phyloP scores from a whole-genome alignment of 805 yeast genomes.

The Wickerhamomyces alni region DNA sequence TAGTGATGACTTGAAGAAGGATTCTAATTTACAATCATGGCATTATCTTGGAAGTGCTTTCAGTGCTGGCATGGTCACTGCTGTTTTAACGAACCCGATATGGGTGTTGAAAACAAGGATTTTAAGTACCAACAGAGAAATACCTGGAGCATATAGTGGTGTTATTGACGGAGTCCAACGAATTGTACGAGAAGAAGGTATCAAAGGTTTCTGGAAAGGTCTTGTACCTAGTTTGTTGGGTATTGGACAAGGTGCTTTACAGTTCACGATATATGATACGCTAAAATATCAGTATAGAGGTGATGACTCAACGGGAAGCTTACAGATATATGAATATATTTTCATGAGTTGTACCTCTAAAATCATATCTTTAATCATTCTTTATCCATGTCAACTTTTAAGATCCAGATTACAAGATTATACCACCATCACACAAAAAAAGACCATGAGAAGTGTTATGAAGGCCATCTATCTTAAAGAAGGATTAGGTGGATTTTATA shows the following conservation, averaged over 20 bases:
- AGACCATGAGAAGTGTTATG: slow-evolving; percentile 28
- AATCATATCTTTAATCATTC: slow-evolving; percentile 53
- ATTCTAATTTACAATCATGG: slow-evolving; percentile 32
- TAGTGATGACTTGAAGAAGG: slow-evolving; percentile 16
- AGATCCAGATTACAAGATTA: slow-evolving; percentile 67
- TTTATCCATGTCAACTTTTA: slow-evolving; percentile 83
- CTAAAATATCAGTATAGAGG: slow-evolving; percentile 41
- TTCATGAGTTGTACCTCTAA: slow-evolving; percentile 65
- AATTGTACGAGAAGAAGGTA: slow-evolving; percentile 51
- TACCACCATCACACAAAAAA: slow-evolving; percentile 23
- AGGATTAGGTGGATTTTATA: slow-evolving; percentile 69
- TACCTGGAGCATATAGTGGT: slow-evolving; percentile 52
- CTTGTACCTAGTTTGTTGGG: slow-evolving; percentile 69
- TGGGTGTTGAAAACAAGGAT: slow-evolving; percentile 95
- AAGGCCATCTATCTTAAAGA: slow-evolving; percentile 37
- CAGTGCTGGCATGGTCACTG: slow-evolving; percentile 69
- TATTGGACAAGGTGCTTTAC: slow-evolving; percentile 86
- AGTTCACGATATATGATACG: slow-evolving; percentile 80
- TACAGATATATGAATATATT: slow-evolving; percentile 53
- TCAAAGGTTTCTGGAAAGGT: slow-evolving; percentile 65
- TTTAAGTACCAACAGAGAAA: slow-evolving; percentile 25
- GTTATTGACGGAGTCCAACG: slow-evolving; percentile 46
- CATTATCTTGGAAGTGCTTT: slow-evolving; percentile 52
- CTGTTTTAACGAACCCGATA: slow-evolving; percentile 80
- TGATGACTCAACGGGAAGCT: slow-evolving; percentile 15